Percentiles rank a stretch among this genome's conserved stretches.
Conservation (phyloP, 306 rosid species). For the Malus orientalis region DNA sequence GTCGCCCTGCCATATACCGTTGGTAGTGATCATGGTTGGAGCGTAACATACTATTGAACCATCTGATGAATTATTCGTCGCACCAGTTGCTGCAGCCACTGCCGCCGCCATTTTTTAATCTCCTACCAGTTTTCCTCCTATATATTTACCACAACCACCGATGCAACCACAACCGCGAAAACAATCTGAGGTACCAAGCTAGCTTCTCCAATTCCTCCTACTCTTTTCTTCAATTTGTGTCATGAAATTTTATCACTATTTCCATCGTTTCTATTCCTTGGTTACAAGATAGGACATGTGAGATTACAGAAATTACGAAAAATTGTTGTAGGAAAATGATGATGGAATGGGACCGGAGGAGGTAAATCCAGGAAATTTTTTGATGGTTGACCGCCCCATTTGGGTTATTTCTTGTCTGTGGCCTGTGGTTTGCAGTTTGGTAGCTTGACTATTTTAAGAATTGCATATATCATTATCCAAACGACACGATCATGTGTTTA, state of each 20-base stretch:
- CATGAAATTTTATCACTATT: not conserved
- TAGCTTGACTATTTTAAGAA: constrained; percentile 7
- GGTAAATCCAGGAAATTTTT: constrained; percentile 13
- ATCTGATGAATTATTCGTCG: constrained; percentile 5
- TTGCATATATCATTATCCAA: not conserved
- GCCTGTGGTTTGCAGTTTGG: not conserved
- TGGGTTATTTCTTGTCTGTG: constrained; percentile 3
- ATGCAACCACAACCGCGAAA: not conserved
- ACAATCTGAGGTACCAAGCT: not conserved
- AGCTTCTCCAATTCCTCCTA: not conserved
- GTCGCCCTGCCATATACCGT: constrained; percentile 96
- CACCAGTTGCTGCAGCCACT: not conserved
- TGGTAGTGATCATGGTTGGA: constrained; percentile 83
- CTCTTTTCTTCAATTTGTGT: not conserved
- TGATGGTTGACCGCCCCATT: constrained; percentile 5
- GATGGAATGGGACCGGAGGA: constrained; percentile 8
- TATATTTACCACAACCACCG: too few relatives aligned
- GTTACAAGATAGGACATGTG: too few relatives aligned
- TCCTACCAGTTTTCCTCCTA: not conserved
- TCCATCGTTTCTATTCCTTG: not conserved
- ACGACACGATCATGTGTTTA: too few relatives aligned
- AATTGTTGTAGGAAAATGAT: too few relatives aligned
- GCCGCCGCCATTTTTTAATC: not conserved
- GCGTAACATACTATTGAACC: constrained; percentile 62
- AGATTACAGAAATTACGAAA: too few relatives aligned